Percentiles rank a stretch among this genome's conserved stretches.
These are phyloP conservation scores for Gossypium bickii DNA, from an alignment of 345 rosid genomes.

Conservation along the genomic window DNA sequence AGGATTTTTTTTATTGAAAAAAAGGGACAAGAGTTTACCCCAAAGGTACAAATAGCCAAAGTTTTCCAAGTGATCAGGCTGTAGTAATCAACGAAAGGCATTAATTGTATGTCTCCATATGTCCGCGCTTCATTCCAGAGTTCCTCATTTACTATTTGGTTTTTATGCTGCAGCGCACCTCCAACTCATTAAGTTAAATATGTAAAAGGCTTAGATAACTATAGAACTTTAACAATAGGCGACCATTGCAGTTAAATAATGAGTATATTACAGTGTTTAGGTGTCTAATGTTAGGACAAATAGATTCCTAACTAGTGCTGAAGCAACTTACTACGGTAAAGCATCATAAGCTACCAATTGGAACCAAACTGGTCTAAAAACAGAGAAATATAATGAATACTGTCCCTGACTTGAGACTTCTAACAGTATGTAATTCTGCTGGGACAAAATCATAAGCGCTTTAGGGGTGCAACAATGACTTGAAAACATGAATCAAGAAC, in stretches of 20 bases:
- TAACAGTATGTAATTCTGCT: not conserved
- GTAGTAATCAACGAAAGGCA: conserved; percentile 98
- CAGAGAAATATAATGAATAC: not conserved
- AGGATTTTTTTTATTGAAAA: conserved; percentile 13
- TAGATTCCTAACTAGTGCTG: not conserved
- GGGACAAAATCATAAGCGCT: not conserved
- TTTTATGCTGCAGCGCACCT: conserved; percentile 73
- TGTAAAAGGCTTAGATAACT: conserved; percentile 4
- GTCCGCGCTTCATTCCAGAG: conserved; percentile 88
- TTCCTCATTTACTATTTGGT: conserved; percentile 78
- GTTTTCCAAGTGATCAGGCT: conserved; percentile 96
- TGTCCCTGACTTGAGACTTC: not conserved
- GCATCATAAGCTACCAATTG: not conserved
- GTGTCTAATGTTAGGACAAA: not conserved
- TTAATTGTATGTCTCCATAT: conserved; percentile 81
- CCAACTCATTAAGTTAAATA: conserved; percentile 19
- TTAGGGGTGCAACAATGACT: not conserved
- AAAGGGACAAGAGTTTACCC: conserved; percentile 54
- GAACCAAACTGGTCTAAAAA: not conserved
- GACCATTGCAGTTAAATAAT: not conserved
- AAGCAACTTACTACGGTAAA: not conserved
- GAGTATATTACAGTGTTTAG: not conserved
- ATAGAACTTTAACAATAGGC: not conserved
- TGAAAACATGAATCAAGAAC: conserved; percentile 4
- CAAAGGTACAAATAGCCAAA: conserved; percentile 89